A percentile compares a stretch with the other conserved stretches of the same genome.
phyloP scores from a whole-genome alignment of 306 rosid species.

The Ormosia emarginata region DNA sequence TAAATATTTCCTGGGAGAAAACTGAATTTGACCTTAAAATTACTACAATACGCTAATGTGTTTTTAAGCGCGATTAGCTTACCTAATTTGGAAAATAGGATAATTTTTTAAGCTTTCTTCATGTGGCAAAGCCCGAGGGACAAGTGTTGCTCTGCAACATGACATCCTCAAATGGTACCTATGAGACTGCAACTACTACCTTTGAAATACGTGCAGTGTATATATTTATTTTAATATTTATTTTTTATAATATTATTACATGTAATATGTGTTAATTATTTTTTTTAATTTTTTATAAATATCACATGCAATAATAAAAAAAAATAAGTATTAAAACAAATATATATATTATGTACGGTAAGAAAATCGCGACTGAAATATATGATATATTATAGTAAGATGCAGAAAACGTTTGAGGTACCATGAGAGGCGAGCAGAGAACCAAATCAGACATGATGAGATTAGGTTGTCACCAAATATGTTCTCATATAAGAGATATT shows the following conservation, averaged over 20 bases:
- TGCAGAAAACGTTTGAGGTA: not conserved
- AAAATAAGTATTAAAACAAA: too few species aligned
- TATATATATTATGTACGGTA: too few species aligned
- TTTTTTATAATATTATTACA: too few species aligned
- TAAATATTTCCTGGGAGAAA: not conserved
- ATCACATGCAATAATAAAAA: too few species aligned
- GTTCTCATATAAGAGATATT: not conserved
- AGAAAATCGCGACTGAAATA: too few species aligned
- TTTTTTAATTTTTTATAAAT: too few species aligned
- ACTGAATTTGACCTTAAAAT: not conserved
- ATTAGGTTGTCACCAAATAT: constrained; percentile 6
- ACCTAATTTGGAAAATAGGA: not conserved
- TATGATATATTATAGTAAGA: too few species aligned
- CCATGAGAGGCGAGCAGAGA: not conserved
- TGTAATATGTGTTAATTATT: too few species aligned
- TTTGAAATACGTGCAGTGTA: too few species aligned
- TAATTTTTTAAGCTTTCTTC: not conserved
- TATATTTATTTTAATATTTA: too few species aligned
- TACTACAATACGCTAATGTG: not conserved
- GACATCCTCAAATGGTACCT: constrained; percentile 9
- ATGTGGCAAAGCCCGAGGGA: not conserved
- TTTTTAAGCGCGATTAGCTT: not conserved
- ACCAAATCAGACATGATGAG: constrained; percentile 17
- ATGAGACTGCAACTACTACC: not conserved
- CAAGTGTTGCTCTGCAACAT: not conserved